Evolutionary conservation across 768 basidiomycete species (phyloP).

Genomic region (Ramaria sp.): DNA sequence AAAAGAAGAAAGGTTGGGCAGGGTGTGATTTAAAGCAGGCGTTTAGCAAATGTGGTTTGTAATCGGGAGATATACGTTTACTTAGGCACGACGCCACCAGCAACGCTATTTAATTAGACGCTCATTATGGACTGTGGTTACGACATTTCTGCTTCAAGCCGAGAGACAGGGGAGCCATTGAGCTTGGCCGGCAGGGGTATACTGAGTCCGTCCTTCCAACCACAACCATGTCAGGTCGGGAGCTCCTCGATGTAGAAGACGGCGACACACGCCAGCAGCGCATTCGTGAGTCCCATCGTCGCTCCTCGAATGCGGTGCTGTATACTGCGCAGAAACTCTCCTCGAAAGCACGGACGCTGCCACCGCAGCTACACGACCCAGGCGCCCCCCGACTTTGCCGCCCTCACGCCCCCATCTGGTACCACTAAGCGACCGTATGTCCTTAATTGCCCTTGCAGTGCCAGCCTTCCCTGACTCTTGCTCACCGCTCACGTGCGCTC

Average conservation of each 20-base stretch:
- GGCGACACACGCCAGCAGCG: conserved; percentile 33
- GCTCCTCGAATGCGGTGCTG: no score
- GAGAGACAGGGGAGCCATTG: no score
- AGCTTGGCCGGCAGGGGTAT: no score
- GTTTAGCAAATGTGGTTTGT: not conserved
- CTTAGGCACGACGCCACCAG: not conserved
- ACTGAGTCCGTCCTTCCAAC: no score
- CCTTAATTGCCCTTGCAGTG: no score
- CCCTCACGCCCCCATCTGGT: conserved; percentile 27
- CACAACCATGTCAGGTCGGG: not conserved
- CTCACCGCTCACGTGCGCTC: not conserved
- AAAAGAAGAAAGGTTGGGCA: conserved; percentile 11
- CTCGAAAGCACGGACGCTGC: conserved; percentile 1
- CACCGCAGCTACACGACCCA: not conserved
- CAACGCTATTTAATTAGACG: not conserved
- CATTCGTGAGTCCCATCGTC: conserved; percentile 25
- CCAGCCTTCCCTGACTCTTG: not conserved
- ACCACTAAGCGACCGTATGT: conserved; percentile 24
- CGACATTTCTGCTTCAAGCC: no score
- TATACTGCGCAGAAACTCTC: conserved; percentile 10
- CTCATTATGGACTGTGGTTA: not conserved
- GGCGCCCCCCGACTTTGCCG: not conserved
- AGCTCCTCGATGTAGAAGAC: conserved; percentile 37
- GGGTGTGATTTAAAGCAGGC: conserved; percentile 8
- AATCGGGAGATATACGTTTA: not conserved